A percentile compares a stretch with the other conserved stretches of the same genome.
phyloP scores from a whole-genome alignment of 1,284 basidiomycete genomes.

The Malassezia furfur region DNA sequence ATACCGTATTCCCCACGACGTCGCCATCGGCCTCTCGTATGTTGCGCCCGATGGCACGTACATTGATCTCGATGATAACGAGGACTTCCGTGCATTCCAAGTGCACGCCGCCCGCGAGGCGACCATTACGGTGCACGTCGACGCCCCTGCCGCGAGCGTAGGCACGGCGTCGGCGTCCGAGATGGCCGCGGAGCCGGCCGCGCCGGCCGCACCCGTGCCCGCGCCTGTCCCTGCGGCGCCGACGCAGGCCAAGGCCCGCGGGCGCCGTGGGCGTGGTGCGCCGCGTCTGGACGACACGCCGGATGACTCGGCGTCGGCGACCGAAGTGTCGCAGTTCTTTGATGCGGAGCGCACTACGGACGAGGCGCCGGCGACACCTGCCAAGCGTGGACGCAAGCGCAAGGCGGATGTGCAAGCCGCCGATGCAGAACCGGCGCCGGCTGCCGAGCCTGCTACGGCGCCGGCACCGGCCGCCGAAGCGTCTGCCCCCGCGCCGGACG shows the following conservation, averaged over 20 bases:
- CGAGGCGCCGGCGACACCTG: not conserved
- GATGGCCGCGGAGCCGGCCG: not conserved
- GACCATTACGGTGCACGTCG: constrained; percentile 22
- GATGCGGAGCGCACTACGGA: not conserved
- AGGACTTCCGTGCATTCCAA: constrained; percentile 28
- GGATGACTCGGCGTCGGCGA: not conserved
- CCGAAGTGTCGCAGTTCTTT: not conserved
- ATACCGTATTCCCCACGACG: constrained; percentile 17
- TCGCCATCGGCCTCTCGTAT: constrained; percentile 24
- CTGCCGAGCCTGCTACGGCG: not conserved
- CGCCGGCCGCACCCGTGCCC: not conserved
- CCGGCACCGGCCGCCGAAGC: not conserved
- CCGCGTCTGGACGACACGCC: not conserved
- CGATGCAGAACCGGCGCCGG: not conserved
- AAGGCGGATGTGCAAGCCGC: not conserved
- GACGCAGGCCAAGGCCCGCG: not conserved
- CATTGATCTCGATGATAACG: constrained; percentile 27
- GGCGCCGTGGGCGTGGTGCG: not conserved
- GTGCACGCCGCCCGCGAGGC: constrained; percentile 22
- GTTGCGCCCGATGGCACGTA: constrained; percentile 24
- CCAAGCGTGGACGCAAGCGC: not conserved
- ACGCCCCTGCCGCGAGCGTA: not conserved
- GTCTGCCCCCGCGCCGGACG: not conserved
- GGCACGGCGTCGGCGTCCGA: not conserved
- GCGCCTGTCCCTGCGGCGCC: not conserved